Evolutionary conservation across 129 eudicot species (phyloP), one percentile per base, ranked within the genome.

Genomic region (Cynara cardunculus): DNA sequence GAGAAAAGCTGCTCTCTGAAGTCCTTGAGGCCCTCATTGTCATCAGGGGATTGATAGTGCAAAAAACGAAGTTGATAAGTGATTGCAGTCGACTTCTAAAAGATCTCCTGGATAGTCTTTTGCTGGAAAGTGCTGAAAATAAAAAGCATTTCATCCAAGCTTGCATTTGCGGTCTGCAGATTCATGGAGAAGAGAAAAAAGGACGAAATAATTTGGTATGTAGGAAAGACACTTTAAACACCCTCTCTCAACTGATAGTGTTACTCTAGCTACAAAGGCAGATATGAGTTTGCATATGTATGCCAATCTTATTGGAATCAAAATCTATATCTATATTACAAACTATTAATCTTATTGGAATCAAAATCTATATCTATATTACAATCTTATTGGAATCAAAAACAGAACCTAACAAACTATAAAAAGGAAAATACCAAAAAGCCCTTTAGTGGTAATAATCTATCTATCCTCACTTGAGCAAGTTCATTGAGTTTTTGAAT

Each of bases 101-200:
- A 79, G 99, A 96, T 81, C 98, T 96, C 81, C 89, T 96, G 21
- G 99, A 96, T 67, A 86, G 99, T 83, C 99, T 96, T 85, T 83
- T 96, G 74, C 88, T 93, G 79, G 99, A 93, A 87, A 96, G 98
- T 84, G 85, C 85, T 77, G 97, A 89, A 83, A 91, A 96, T 76
- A 96, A 96, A 78, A 87, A 90, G 66, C 98, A 96, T 84, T 96
- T 96, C 69, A 93, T 96, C 46, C 96, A 89, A 88, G 99, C 99
- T 2, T 96, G 99, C 86, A 91, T 96, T 76, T 80, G 86, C 59
- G 99, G 98, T 83, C 87, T 96, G 71, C 97, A 93, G 86, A 86
- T 84, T 69, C 97, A 91, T 69, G 93, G 97, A 78, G 96, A 92
- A 74, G 99, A 96, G 27, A 92, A 67, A 78, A 88, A 88, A 86